Conservation (phyloP, 2,329 filamentous ascomycete species). For the Diplodia scrobiculata region DNA sequence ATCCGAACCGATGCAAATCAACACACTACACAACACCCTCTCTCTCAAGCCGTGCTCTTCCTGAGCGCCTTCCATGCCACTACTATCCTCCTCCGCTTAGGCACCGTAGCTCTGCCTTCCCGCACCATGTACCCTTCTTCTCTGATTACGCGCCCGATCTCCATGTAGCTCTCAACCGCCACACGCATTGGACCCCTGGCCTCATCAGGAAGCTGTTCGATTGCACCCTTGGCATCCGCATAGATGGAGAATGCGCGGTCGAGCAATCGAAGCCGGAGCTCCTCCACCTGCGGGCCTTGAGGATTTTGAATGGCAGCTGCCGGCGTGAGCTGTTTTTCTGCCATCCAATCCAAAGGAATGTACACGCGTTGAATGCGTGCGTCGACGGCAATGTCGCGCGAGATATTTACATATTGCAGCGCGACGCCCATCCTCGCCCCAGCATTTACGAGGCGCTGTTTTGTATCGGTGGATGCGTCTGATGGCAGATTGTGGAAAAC, state of each 20-base stretch:
- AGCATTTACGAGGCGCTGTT: constrained; percentile 55
- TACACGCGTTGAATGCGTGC: constrained; percentile 68
- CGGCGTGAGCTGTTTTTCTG: constrained; percentile 58
- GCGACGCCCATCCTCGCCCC: constrained; percentile 70
- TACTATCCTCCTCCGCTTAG: constrained; percentile 52
- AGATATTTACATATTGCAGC: constrained; percentile 76
- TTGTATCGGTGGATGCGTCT: constrained; percentile 35
- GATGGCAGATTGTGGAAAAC: constrained; percentile 59
- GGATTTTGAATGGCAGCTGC: constrained; percentile 59
- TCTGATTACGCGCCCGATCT: constrained; percentile 67
- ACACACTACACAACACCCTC: constrained; percentile 7
- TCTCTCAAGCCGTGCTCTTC: not conserved
- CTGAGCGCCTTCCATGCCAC: constrained; percentile 62
- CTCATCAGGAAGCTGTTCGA: constrained; percentile 63
- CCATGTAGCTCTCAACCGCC: constrained; percentile 74
- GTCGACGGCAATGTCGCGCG: constrained; percentile 70
- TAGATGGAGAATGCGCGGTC: constrained; percentile 65
- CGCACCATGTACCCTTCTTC: constrained; percentile 35
- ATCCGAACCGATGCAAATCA: constrained; percentile 19
- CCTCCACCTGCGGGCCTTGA: constrained; percentile 51
- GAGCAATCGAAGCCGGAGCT: constrained; percentile 58
- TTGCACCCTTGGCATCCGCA: constrained; percentile 55
- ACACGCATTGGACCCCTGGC: constrained; percentile 66
- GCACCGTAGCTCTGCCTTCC: constrained; percentile 52
- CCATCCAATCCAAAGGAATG: constrained; percentile 65